These are phyloP conservation scores for Eragrostis tef DNA, from an alignment of 202 grass and related monocot genomes.

Conservation along the genomic window DNA sequence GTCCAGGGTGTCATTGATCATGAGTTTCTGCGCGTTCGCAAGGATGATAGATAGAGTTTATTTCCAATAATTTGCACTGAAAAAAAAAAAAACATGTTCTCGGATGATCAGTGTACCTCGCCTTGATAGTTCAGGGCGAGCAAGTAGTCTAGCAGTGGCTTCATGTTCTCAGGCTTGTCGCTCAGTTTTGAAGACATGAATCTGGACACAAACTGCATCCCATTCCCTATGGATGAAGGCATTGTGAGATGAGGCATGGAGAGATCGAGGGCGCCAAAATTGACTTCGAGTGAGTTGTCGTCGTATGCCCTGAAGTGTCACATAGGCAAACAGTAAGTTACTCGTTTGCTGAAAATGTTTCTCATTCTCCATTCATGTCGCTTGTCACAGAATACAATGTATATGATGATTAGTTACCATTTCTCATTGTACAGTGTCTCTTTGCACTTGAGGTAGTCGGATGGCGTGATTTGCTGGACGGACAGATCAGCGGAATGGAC, in stretches of 20 bases:
- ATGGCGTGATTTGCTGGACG: constrained; percentile 71
- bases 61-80: too few relatives aligned
- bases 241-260: constrained; percentile 75
- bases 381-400: too few relatives aligned
- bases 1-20: constrained; percentile 72
- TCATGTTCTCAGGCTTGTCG: constrained; percentile 66
- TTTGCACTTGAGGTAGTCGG: constrained; percentile 88
- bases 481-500: constrained; percentile 80
- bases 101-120: constrained; percentile 76
- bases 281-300: constrained; percentile 78
- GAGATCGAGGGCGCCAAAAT: constrained; percentile 79
- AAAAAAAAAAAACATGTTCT: too few relatives aligned
- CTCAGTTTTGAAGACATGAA: constrained; percentile 75
- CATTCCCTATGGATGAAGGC: constrained; percentile 90
- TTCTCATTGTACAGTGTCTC: constrained; percentile 83
- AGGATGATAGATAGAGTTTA: too few relatives aligned
- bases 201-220: constrained; percentile 74
- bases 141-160: constrained; percentile 78
- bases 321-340: too few relatives aligned
- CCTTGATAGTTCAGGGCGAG: constrained; percentile 64
- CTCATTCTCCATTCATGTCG: too few relatives aligned
- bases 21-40: constrained; percentile 64
- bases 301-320: constrained; percentile 69
- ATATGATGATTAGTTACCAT: constrained; percentile 52
- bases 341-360: too few relatives aligned